Base-by-base conservation (phyloP, 2,329 filamentous ascomycete genomes). In the Hawksworthiomyces lignivorus region DNA sequence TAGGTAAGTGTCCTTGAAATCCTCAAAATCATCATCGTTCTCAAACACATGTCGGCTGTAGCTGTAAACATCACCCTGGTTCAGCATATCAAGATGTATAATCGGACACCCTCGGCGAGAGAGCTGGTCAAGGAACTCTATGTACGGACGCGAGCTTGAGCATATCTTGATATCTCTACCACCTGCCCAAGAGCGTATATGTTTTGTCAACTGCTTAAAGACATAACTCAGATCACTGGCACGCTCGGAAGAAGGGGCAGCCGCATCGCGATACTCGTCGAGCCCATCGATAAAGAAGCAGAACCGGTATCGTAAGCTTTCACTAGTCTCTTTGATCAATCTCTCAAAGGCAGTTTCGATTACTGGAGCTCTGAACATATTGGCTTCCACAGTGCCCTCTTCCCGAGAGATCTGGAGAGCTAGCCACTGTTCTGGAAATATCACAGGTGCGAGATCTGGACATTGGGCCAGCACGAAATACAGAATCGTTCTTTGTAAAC, bases 251-350 rank as follows among this genome's bases (percentile, higher is more conserved):
- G 15, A n/a, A 24, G 12, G 10, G 4, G 11, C 6, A 2, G 19
- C 27, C 14, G n/a, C n/a, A n/a, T n/a, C n/a, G n/a, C 36, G 36
- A 27, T 38, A 38, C 36, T 38, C 36, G 28, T 38, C 36, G 10
- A 38, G 36, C 10, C 36, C 36, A 17, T 38, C 36, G 19, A 20
- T 26, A 15, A 40, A 40, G 15, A 40, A 20, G 29, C 38, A 40
- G 22, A 40, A 34, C 5, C 38, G 26, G 20, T 40, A 40, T 8
- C n/a, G 22, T n/a, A n/a, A n/a, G n/a, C n/a, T n/a, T n/a, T n/a
- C n/a, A n/a, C n/a, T n/a, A n/a, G n/a, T n/a, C n/a, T n/a, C n/a
- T n/a, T n/a, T n/a, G n/a, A n/a, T n/a, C n/a, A n/a, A n/a, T n/a
- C n/a, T n/a, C n/a, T n/a, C n/a, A n/a, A n/a, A n/a, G n/a, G n/a